Conservation (phyloP, 73 alveolate species). For the Symbiodinium pilosum region DNA sequence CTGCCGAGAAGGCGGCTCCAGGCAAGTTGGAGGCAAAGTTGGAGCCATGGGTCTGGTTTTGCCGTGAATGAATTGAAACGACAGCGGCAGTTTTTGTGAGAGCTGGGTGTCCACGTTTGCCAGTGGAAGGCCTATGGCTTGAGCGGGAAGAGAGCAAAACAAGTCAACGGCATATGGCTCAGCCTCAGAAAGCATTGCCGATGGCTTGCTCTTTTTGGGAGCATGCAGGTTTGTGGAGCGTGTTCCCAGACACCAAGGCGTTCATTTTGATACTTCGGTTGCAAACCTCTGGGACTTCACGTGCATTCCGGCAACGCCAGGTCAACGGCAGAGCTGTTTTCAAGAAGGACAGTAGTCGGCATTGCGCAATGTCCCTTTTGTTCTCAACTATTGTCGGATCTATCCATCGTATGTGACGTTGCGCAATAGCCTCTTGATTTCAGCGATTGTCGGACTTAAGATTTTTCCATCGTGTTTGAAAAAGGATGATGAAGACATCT, state of each 20-base stretch:
- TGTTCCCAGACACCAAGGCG: background rate
- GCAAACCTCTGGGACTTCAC: background rate
- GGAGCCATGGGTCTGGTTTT: background rate
- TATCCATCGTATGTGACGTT: no score
- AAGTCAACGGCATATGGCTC: constrained; percentile 31
- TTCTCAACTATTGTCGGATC: no score
- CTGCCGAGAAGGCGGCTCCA: background rate
- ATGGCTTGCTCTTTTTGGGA: background rate
- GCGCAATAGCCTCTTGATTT: no score
- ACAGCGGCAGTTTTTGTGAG: background rate
- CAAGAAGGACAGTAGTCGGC: constrained; percentile 34
- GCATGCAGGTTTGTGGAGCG: background rate
- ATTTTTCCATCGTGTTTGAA: background rate
- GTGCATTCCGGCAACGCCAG: background rate
- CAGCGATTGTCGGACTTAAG: no score
- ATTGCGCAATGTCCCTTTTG: background rate
- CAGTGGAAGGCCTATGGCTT: constrained; percentile 30
- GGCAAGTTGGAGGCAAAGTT: background rate
- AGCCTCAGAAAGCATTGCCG: background rate
- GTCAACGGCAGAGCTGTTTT: constrained; percentile 64
- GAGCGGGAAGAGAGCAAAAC: constrained; percentile 54
- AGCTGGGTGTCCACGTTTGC: no score
- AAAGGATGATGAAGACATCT: constrained; percentile 44
- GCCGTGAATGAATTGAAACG: background rate
- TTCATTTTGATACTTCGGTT: no score